A percentile compares a stretch with the other conserved stretches of the same genome.
These are phyloP conservation scores for Porphyrellus sp. DNA, from an alignment of 1,284 basidiomycete genomes.

Conservation along the genomic window DNA sequence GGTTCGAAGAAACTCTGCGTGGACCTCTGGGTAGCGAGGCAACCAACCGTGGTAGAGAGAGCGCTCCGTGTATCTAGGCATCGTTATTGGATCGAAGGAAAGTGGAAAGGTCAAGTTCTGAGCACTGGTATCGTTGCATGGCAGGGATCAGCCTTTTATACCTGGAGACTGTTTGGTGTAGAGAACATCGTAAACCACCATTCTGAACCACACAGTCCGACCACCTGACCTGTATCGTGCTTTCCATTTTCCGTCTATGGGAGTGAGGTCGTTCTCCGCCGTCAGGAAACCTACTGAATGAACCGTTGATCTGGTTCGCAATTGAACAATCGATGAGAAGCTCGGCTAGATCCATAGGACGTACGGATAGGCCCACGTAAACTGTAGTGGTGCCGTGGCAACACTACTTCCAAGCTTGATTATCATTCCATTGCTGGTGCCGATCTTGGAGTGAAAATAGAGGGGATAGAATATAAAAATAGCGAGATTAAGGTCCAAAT, in stretches of 20 bases:
- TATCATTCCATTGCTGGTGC: not conserved
- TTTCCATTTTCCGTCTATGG: not conserved
- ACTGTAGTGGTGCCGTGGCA: no score
- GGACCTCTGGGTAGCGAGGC: not conserved
- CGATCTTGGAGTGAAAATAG: not conserved
- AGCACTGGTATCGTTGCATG: not conserved
- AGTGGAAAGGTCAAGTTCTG: not conserved
- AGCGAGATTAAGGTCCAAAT: not conserved
- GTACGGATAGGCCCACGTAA: no score
- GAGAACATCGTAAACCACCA: not conserved
- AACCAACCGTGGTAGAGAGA: not conserved
- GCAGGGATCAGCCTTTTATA: not conserved
- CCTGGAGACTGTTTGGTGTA: not conserved
- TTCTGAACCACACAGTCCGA: not conserved
- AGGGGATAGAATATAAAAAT: not conserved
- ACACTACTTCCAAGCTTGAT: not conserved
- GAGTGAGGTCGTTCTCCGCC: not conserved
- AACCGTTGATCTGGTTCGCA: not conserved
- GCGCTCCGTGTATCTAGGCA: not conserved
- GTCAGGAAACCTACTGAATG: not conserved
- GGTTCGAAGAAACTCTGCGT: not conserved
- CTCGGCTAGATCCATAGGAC: no score
- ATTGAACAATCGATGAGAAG: no score
- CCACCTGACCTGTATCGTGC: not conserved
- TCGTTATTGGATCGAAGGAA: not conserved